Evolutionary conservation across 805 yeast species (phyloP).

Genomic region (Ogataea ganodermae): DNA sequence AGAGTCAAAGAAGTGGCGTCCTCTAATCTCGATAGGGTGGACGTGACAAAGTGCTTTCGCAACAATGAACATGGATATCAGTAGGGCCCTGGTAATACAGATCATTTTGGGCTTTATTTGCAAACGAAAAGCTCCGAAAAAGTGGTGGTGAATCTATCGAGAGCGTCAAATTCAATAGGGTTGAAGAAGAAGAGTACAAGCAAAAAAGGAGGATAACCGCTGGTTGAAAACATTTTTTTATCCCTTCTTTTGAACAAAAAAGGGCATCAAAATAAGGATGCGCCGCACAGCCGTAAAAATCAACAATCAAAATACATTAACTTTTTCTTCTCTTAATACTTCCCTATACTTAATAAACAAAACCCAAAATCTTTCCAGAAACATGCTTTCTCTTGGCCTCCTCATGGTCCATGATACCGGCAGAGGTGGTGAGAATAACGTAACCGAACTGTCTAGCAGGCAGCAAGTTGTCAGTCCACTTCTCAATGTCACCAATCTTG

Average conservation of each 20-base stretch:
- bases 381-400: slow-evolving; percentile 99
- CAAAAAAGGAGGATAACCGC: background rate
- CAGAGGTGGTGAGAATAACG: slow-evolving; percentile 97
- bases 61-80: slow-evolving; percentile 8
- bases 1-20: slow-evolving; percentile 74
- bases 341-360: slow-evolving; percentile 71
- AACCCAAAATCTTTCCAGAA: slow-evolving; percentile 98
- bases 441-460: slow-evolving; percentile 99
- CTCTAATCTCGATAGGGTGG: slow-evolving; percentile 68
- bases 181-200: background rate
- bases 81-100: slow-evolving; percentile 6
- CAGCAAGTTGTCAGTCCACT: slow-evolving; percentile 97
- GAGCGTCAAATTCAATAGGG: background rate
- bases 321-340: background rate
- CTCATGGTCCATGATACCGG: slow-evolving; percentile 99
- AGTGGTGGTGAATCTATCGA: background rate
- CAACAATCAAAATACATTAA: slow-evolving; percentile 1
- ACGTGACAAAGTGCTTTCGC: slow-evolving; percentile 20
- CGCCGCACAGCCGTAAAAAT: background rate
- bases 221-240: background rate
- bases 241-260: background rate
- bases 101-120: background rate
- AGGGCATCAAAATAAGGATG: background rate
- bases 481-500: slow-evolving; percentile 92
- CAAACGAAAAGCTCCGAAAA: background rate